A percentile compares a stretch with the other conserved stretches of the same genome.
These are phyloP conservation scores for Trichophyton rubrum DNA, from an alignment of 2,329 filamentous ascomycete genomes.

Conservation along the genomic window DNA sequence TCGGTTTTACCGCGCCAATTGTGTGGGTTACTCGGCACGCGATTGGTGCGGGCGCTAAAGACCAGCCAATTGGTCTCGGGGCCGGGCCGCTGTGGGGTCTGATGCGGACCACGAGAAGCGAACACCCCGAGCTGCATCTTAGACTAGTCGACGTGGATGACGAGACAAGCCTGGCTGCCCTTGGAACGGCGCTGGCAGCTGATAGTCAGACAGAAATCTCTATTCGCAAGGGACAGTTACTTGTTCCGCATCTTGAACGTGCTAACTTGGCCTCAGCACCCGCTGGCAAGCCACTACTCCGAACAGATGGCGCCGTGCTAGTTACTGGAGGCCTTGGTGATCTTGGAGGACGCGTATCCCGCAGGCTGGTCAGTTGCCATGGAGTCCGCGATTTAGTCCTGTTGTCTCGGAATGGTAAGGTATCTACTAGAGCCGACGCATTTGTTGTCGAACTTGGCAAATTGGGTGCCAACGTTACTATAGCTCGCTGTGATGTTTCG, in stretches of 20 bases:
- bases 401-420: slow-evolving; percentile 18
- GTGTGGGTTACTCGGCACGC: slow-evolving; percentile 7
- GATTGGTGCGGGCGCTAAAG: not conserved
- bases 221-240: not conserved
- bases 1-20: slow-evolving; percentile 4
- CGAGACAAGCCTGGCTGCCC: not conserved
- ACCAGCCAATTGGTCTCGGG: not conserved
- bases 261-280: not conserved
- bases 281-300: not conserved
- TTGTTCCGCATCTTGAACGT: not conserved
- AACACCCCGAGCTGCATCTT: slow-evolving; percentile 5
- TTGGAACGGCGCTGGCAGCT: not conserved
- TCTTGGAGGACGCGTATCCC: slow-evolving; percentile 5
- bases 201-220: not conserved
- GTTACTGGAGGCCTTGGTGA: slow-evolving; percentile 8
- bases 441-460: not conserved
- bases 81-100: slow-evolving; percentile 2
- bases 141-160: slow-evolving; percentile 5
- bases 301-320: not conserved
- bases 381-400: slow-evolving; percentile 22
- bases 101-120: slow-evolving; percentile 5
- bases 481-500: slow-evolving; percentile 12
- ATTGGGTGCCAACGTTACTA: slow-evolving; percentile 11
- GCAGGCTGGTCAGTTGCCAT: slow-evolving; percentile 6
- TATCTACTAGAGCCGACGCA: slow-evolving; percentile 6